Base-by-base conservation (phyloP, 2,329 filamentous ascomycete genomes). In the Mariannaea sp. region DNA sequence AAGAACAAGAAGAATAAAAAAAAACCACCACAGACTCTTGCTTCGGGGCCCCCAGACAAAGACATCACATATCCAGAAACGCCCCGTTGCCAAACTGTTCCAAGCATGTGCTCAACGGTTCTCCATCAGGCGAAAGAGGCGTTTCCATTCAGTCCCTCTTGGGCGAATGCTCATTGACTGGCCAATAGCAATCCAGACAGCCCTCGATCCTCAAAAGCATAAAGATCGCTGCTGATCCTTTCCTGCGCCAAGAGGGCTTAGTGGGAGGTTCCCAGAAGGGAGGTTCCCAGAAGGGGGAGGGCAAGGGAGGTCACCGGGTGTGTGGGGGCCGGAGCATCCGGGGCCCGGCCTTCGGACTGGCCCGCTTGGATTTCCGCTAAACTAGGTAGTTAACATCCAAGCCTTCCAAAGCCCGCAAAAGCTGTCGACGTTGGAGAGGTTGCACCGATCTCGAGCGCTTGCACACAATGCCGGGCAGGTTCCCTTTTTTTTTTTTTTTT, bases 361-460 rank as follows among this genome's bases (percentile, higher is more conserved):
- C 56, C 57, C 59, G 58, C 30, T 41, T 45, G 44, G 49, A 56
- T 48, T 42, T 51, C 51, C 54, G 42, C 45, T 40, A 5, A 8
- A 24, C 22, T 5, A 8, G 8, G 22, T 24, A 24, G 22, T 5
- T 24, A 24, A n/a, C n/a, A n/a, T n/a, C n/a, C n/a, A n/a, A n/a
- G n/a, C n/a, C n/a, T n/a, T n/a, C n/a, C n/a, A n/a, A n/a, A n/a
- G n/a, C n/a, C n/a, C n/a, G n/a, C n/a, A n/a, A n/a, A n/a, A n/a
- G n/a, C n/a, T n/a, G n/a, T n/a, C n/a, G n/a, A n/a, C n/a, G n/a
- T n/a, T n/a, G n/a, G n/a, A n/a, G n/a, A n/a, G n/a, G n/a, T n/a
- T n/a, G n/a, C n/a, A n/a, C n/a, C n/a, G n/a, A n/a, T n/a, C n/a
- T n/a, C n/a, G n/a, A n/a, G n/a, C n/a, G n/a, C n/a, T n/a, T n/a